These are phyloP conservation scores for Teratosphaeriaceae sp. DNA, from an alignment of 2,329 filamentous ascomycete species.

Conservation along the genomic window DNA sequence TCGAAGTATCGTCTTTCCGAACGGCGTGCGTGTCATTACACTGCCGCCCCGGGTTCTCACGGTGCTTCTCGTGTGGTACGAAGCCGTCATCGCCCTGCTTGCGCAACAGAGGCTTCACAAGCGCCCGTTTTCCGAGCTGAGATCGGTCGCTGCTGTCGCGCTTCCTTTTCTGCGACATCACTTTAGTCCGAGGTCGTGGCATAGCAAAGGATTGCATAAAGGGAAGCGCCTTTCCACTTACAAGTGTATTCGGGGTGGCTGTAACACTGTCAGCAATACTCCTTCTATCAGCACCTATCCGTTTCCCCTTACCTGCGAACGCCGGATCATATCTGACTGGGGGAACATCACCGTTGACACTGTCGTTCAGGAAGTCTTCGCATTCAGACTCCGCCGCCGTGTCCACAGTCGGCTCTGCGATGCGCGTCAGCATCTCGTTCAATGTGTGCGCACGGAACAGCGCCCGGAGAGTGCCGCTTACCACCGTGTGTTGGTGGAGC, in stretches of 20 bases:
- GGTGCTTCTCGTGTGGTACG: not conserved
- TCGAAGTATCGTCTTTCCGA: not conserved
- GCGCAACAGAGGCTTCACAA: conserved; percentile 1
- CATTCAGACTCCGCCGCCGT: not conserved
- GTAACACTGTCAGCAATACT: conserved; percentile 2
- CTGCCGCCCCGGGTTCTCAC: not conserved
- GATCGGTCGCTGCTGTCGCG: conserved; percentile 2
- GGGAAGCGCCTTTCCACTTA: conserved; percentile 2
- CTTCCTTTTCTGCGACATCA: conserved; percentile 3
- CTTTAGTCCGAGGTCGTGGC: conserved; percentile 2
- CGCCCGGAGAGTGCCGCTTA: conserved; percentile 3
- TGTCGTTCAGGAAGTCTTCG: conserved; percentile 3
- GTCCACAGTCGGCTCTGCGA: conserved; percentile 4
- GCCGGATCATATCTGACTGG: conserved; percentile 2
- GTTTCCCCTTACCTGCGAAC: conserved; percentile 1
- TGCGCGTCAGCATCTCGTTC: not conserved
- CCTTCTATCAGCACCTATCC: conserved; percentile 3
- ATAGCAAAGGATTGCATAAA: not conserved
- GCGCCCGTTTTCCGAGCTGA: conserved; percentile 2
- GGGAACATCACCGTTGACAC: conserved; percentile 1
- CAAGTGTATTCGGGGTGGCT: conserved; percentile 4
- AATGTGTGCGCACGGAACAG: conserved; percentile 1
- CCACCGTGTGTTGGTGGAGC: conserved; percentile 2
- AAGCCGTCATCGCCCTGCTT: not conserved
- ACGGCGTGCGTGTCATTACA: not conserved